Evolutionary conservation across 495 filamentous ascomycete genomes (phyloP), one percentile per base, ranked within the genome.

Genomic region (Cairneyella variabilis): DNA sequence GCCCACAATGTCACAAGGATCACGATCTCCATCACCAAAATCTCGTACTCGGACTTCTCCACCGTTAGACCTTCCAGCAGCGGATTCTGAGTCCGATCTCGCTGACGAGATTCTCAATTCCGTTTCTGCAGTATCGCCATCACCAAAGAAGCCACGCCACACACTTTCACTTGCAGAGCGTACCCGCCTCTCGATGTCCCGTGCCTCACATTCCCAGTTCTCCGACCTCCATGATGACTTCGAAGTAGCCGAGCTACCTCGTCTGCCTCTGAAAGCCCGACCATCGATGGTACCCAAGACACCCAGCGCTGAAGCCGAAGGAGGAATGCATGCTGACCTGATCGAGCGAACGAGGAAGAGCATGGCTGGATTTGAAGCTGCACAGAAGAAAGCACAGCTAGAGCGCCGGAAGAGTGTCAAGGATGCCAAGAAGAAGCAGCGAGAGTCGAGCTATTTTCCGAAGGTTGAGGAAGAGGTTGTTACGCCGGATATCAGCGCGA

Each of bases 301-400:
- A 11, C 20, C 34, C n/a, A 56, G 17, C 25, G n/a, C 27, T 11
- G 51, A 51, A 25, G n/a, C 51, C 3, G 53, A 51, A 17, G 30
- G 26, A 30, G 48, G 25, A 7, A 9, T 38, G 16, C 55, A 64
- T 44, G 54, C 55, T 0, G 72, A 73, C 54, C 77, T 96, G 14
- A 71, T 83, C 26, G 82, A 91, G 48, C 84, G 90, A 30, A 95
- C 90, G 1, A 77, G 88, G n/a, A 80, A 83, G 58, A 90, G 85
- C 59, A 92, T 96, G 84, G 88, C 84, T 14, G 74, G 75, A 9
- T 78, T 75, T 53, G 78, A 78, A 34, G 63, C 73, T 3, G 72
- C 71, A 56, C 55, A 70, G 44, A 70, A 77, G 59, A 73, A 76
- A 62, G 75, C 80, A 54, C 64, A 79, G 67, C 17, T 89, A 64